Evolutionary conservation across 2,329 filamentous ascomycete genomes (phyloP), one percentile per base, ranked within the genome.

Genomic region (Fusarium humuli): DNA sequence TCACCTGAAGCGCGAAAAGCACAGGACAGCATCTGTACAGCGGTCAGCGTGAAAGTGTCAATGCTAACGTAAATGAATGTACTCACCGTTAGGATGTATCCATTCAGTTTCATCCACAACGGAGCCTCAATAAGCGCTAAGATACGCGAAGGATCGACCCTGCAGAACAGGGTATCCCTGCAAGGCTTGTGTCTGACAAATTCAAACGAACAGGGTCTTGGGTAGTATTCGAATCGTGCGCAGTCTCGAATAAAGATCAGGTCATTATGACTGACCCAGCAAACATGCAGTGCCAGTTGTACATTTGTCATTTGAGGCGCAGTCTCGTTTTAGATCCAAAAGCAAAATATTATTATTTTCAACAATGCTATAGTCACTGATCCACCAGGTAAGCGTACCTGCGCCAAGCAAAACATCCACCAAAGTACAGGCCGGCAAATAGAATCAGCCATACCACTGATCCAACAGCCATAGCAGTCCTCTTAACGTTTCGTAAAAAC

Each of bases 401-500:
- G n/a, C n/a, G 49, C 59, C 53, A 64, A 11, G 48, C 37, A n/a
- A 44, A 57, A 11, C 40, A 44, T 20, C 42, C 52, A 30, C 44
- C 11, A 30, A 55, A 65, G 45, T 61, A 70, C 13, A 48, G 20
- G 25, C 48, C 59, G 32, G 42, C 30, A n/a, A 71, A 34, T 14
- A 70, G 25, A 49, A 45, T 59, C 23, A 70, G 9, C 68, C 68
- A 71, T 10, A 57, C 67, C 48, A 71, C 52, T 5, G 68, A 68
- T 18, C 68, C 68, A 6, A 71, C 59, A 4, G 63, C 64, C 68
- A 71, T 71, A 42, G 68, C 68, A 14, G 53, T 37, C n/a, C 59
- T 60, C 23, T 71, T 70, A 16, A 71, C 67, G 9, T 70, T 71
- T 14, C 67, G 53, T 12, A 71, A 49, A 37, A 70, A 71, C n/a